Base-by-base conservation (phyloP, 2,329 filamentous ascomycete genomes). In the Talaromyces sp. region DNA sequence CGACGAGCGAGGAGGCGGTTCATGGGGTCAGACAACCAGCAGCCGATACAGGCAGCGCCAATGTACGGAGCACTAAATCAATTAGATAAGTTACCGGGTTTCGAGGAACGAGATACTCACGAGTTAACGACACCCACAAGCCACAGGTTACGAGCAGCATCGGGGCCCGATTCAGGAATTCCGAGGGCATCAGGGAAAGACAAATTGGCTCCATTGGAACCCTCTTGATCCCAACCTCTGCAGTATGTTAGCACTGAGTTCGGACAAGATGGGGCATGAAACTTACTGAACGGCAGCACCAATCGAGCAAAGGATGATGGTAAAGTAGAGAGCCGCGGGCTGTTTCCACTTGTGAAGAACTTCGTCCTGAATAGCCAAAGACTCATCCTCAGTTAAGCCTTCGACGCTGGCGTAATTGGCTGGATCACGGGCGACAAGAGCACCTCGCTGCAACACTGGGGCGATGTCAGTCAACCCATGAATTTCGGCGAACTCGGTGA, bases 121-220 rank as follows among this genome's bases (percentile, higher is more conserved):
- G 79, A 72, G 66, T 92, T 92, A 67, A 92, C 79, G 2, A 90
- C 76, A 52, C 90, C 90, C n/a, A 90, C 80, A 39, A 90, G 78
- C 81, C 85, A 87, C 19, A 79, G 78, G 70, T 87, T 83, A 45
- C 74, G 75, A 4, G 75, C 73, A 39, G 79, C 78, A 27, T 77
- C 70, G 11, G 78, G 76, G 48, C 73, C 70, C 19, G 73, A 57
- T 65, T 83, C 74, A 1, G 75, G 72, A 31, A 83, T 86, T 45
- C 76, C 77, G 56, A 83, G 77, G 11, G 76, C 79, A 31, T 72
- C 70, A 3, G 83, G 82, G 69, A 83, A 85, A 3, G 77, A 82
- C 27, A 85, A 72, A 61, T 85, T 85, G 43, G 83, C 83, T 4
- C 82, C 83, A 66, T 84, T 84, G 24, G 79, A 79, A n/a, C 81